Percentiles rank a stretch among this genome's conserved stretches.
Evolutionary conservation across 2,329 filamentous ascomycete genomes (phyloP).

Genomic region (Botrytis fabae): DNA sequence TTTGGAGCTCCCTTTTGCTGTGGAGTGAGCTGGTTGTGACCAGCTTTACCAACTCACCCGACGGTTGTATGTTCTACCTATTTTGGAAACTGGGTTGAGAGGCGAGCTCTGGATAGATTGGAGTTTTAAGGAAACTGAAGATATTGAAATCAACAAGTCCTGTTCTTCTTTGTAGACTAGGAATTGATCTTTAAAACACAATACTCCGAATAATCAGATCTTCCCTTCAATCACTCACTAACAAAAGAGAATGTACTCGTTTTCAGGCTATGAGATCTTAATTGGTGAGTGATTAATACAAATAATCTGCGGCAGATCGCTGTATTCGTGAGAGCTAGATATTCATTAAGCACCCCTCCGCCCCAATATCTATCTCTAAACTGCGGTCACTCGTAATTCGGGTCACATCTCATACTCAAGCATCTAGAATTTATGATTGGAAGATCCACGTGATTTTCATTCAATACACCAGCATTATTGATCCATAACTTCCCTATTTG

Average conservation of each 20-base stretch:
- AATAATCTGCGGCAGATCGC: not conserved
- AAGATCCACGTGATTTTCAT: not conserved
- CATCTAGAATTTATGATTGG: not conserved
- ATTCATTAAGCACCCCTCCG: not conserved
- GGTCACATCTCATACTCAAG: not conserved
- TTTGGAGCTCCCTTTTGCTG: no score
- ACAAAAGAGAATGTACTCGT: fast-evolving
- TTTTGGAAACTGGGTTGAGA: no score
- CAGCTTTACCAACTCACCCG: no score
- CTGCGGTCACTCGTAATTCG: not conserved
- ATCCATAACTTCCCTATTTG: not conserved
- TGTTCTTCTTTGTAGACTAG: not conserved
- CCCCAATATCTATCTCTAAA: not conserved
- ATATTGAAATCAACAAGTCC: not conserved
- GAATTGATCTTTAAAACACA: no score
- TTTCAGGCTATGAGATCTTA: not conserved
- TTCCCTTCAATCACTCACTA: fast-evolving
- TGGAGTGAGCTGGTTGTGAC: no score
- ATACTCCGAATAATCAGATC: not conserved
- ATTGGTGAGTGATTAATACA: not conserved
- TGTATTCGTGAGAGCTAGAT: not conserved
- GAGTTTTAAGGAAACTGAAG: not conserved
- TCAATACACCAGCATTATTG: not conserved
- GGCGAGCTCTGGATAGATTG: no score
- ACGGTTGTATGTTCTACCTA: no score